phyloP scores from a whole-genome alignment of 768 basidiomycete species.

The Hericium rajendrae region DNA sequence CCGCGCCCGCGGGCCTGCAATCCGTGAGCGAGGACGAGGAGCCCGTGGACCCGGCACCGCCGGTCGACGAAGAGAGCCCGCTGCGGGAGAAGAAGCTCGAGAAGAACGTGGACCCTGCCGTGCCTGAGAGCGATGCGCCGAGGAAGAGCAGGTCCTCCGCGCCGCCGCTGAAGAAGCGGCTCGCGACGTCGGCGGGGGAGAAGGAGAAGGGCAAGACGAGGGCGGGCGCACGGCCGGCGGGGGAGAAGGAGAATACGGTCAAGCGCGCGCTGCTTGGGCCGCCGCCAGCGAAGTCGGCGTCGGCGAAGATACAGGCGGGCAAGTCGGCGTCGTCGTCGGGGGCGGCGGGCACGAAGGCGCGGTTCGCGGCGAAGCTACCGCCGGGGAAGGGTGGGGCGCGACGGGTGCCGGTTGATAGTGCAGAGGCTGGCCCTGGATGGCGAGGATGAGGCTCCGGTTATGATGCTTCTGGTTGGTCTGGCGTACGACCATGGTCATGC shows the following conservation, averaged over 20 bases:
- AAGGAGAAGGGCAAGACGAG: conserved; percentile 1
- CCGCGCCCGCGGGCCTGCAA: conserved; percentile 9
- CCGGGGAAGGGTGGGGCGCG: conserved; percentile 10
- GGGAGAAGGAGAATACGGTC: conserved; percentile 15
- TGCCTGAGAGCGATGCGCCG: not conserved
- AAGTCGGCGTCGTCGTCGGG: not conserved
- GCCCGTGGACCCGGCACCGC: not conserved
- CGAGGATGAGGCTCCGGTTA: conserved; percentile 35
- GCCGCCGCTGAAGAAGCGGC: not conserved
- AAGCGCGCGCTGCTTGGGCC: conserved; percentile 5
- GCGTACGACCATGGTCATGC: not conserved
- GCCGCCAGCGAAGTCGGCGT: not conserved
- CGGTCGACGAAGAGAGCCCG: conserved; percentile 35
- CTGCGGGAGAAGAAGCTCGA: conserved; percentile 33
- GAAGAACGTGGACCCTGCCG: not conserved
- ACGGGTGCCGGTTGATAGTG: conserved; percentile 56
- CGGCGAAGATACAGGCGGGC: not conserved
- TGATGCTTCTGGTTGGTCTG: not conserved
- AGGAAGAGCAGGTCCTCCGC: not conserved
- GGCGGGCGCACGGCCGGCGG: too few species aligned
- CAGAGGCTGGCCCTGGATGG: conserved; percentile 47
- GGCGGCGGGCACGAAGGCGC: not conserved
- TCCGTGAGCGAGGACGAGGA: conserved; percentile 15
- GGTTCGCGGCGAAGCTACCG: conserved; percentile 8
- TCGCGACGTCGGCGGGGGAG: not conserved